Percentiles rank a stretch among this genome's conserved stretches.
These are phyloP conservation scores for Aureobasidium sp. DNA, from an alignment of 2,329 filamentous ascomycete species.

Conservation along the genomic window DNA sequence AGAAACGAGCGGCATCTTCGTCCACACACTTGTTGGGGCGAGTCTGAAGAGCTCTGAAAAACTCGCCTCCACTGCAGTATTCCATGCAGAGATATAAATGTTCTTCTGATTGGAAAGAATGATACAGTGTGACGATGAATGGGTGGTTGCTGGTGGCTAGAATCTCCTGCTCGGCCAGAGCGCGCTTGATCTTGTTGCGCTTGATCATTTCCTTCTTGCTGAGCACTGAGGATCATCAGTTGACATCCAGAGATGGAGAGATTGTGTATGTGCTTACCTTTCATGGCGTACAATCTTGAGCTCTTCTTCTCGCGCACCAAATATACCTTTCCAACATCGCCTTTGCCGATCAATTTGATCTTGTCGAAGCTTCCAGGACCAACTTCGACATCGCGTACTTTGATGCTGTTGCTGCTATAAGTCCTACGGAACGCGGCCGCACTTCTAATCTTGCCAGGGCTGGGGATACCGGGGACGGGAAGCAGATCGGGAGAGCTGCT, in stretches of 20 bases:
- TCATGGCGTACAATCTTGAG: constrained; percentile 92
- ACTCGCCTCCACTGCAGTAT: constrained; percentile 97
- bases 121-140: constrained; percentile 97
- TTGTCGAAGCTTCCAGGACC: constrained; percentile 96
- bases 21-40: constrained; percentile 94
- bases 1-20: constrained; percentile 94
- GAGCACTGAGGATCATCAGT: constrained; percentile 55
- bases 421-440: constrained; percentile 79
- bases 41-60: constrained; percentile 94
- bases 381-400: constrained; percentile 94
- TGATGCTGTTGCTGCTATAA: constrained; percentile 99
- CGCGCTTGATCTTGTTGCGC: constrained; percentile 99
- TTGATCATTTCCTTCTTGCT: constrained; percentile 99
- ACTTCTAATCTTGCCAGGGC: constrained; percentile 58
- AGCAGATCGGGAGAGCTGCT: constrained; percentile 26
- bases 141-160: constrained; percentile 97
- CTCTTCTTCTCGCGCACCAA: constrained; percentile 98
- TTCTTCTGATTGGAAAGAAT: constrained; percentile 98
- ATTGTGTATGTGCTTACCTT: constrained; percentile 55
- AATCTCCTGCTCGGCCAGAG: constrained; percentile 95
- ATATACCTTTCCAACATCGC: constrained; percentile 97
- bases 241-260: too few species aligned
- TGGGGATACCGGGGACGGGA: constrained; percentile 40
- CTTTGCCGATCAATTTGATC: constrained; percentile 98
- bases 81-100: constrained; percentile 99